phyloP scores from a whole-genome alignment of 495 filamentous ascomycete species.

The Xylaria intraflava region DNA sequence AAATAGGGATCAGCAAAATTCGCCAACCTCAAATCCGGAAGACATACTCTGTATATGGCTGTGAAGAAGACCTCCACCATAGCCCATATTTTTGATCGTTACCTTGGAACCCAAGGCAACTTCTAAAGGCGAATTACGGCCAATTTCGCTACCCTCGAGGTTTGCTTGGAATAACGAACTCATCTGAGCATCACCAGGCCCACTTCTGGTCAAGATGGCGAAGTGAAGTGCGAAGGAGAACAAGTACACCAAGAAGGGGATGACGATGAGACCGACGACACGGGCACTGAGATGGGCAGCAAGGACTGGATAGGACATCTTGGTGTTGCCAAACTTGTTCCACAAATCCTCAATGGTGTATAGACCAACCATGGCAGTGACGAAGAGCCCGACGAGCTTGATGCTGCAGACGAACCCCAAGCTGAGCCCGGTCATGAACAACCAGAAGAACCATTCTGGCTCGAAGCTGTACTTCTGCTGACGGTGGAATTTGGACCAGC shows the following conservation, averaged over 20 bases:
- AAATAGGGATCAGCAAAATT: constrained; percentile 24
- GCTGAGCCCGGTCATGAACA: constrained; percentile 83
- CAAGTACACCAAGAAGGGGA: constrained; percentile 85
- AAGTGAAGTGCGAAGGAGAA: constrained; percentile 94
- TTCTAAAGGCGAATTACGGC: constrained; percentile 87
- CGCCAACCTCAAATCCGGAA: background rate
- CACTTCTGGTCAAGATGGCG: constrained; percentile 83
- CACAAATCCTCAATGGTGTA: constrained; percentile 97
- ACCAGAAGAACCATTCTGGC: constrained; percentile 84
- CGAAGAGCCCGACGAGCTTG: constrained; percentile 95
- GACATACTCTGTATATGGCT: constrained; percentile 73
- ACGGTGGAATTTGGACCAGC: constrained; percentile 92
- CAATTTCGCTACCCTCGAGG: constrained; percentile 84
- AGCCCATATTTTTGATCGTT: constrained; percentile 98
- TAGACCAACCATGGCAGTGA: constrained; percentile 86
- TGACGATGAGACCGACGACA: constrained; percentile 77
- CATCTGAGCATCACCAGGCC: constrained; percentile 97
- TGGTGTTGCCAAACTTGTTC: constrained; percentile 94
- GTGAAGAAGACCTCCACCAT: constrained; percentile 94
- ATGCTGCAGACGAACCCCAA: constrained; percentile 98
- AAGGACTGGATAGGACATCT: constrained; percentile 79
- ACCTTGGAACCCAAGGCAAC: constrained; percentile 81
- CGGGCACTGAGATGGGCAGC: constrained; percentile 73
- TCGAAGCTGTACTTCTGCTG: constrained; percentile 78
- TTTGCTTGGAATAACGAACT: constrained; percentile 98